Evolutionary conservation across 169 alveolate species (phyloP).

Genomic region (Plasmodium fragile): DNA sequence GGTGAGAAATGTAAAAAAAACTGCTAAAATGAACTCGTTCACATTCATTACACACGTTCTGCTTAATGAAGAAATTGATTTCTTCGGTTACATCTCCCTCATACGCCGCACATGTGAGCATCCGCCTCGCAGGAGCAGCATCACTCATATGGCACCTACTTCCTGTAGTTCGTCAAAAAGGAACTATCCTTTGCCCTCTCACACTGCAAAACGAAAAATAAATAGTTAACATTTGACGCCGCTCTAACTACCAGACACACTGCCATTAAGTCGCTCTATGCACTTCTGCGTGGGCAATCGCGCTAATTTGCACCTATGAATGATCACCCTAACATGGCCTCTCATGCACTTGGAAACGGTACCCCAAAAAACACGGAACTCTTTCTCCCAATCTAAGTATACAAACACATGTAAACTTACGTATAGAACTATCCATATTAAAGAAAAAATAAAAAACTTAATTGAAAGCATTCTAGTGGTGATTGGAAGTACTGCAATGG

Average conservation of each 20-base stretch:
- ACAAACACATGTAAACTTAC: slow-evolving; percentile 39
- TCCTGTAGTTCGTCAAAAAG: not conserved
- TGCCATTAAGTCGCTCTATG: not conserved
- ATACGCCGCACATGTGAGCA: not conserved
- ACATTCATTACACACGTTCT: not conserved
- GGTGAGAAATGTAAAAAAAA: not conserved
- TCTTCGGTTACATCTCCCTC: not conserved
- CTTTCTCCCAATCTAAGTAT: not conserved
- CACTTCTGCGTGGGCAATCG: not conserved
- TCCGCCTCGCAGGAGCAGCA: not conserved
- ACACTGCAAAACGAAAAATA: slow-evolving; percentile 17
- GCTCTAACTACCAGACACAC: not conserved
- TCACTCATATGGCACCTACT: slow-evolving; percentile 5
- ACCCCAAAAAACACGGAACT: not conserved
- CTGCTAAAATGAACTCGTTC: not conserved
- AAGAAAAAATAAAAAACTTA: slow-evolving; percentile 19
- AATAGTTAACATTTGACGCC: not conserved
- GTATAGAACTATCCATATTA: slow-evolving; percentile 37
- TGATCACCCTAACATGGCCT: not conserved
- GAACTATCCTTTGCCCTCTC: slow-evolving; percentile 20
- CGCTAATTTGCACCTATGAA: not conserved
- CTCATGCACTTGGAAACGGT: not conserved
- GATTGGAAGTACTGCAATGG: not conserved
- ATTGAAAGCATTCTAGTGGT: slow-evolving; percentile 30
- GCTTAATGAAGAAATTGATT: not conserved